Base-by-base conservation (phyloP, 805 yeast species). In the Wickerhamiella shivajii region DNA sequence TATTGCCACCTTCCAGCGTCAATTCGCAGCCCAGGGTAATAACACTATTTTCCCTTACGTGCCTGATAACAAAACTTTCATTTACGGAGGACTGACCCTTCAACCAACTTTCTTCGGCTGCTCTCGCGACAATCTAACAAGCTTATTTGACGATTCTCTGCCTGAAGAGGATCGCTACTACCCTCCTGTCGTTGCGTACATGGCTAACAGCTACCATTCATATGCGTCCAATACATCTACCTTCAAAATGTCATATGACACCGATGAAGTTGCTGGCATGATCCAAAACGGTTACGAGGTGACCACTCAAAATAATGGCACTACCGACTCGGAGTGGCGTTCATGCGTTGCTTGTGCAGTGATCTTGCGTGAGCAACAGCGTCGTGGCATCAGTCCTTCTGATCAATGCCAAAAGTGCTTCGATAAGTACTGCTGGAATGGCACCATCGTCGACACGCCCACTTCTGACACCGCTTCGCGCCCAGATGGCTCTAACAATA, bases 321-420 rank as follows among this genome's bases (percentile, higher is more conserved):
- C 85, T 6, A 47, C 69, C 17, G 85, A 76, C 45, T 51, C 59
- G 2, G 69, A 73, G 24, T 78, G 76, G 71, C 57, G 67, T 25
- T 63, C 71, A 3, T 78, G 92, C 59, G 66, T 77, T 34, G 77
- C 78, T 2, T 79, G 92, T 61, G 87, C 87, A 5, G 66, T 78
- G 25, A 60, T 79, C 38, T 71, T 77, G 53, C 69, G 92, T 53
- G 66, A 74, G 24, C 74, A 74, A 55, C 85, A 77, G 57, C 64
- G 80, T 49, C 53, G 59, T 24, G 71, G 72, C 13, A 55, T 61
- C 10, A 59, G 64, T 10, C 73, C 74, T 42, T 55, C 71, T 10
- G 72, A 64, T 4, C 81, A 77, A 49, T 79, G 93, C 59, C 53
- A 67, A 39, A 39, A 57, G 34, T 79, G 93, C 53, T 78, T 79